phyloP scores from a whole-genome alignment of 495 filamentous ascomycete genomes.

The Glonium stellatum region DNA sequence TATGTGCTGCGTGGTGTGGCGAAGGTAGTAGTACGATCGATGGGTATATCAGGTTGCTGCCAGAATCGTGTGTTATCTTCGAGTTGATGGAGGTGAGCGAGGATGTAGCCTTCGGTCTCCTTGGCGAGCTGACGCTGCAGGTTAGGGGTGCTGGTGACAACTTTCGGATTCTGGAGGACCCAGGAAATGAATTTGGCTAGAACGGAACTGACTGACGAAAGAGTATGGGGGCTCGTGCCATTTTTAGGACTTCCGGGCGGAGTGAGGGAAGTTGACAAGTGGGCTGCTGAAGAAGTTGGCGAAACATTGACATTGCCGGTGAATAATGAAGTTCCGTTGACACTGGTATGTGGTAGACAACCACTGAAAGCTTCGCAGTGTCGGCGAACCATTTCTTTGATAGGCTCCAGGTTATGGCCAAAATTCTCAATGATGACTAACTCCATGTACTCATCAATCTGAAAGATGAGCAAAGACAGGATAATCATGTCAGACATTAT shows the following conservation, averaged over 20 bases:
- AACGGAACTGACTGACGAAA: background rate
- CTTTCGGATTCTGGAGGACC: constrained; percentile 14
- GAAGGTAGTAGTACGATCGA: constrained; percentile 5
- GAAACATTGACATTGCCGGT: background rate
- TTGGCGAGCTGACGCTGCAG: constrained; percentile 13
- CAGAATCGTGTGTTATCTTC: constrained; percentile 10
- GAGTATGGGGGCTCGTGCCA: no score
- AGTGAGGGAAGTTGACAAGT: background rate
- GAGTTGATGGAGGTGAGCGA: constrained; percentile 20
- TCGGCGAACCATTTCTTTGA: no score
- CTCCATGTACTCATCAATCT: constrained; percentile 23
- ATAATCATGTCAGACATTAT: constrained; percentile 23
- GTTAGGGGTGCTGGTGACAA: constrained; percentile 9
- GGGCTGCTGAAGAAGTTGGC: no score
- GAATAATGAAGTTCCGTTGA: background rate
- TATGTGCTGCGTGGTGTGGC: constrained; percentile 13
- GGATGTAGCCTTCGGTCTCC: constrained; percentile 13
- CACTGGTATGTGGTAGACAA: no score
- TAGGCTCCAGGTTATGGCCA: background rate
- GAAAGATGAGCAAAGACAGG: constrained; percentile 22
- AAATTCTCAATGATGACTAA: constrained; percentile 17
- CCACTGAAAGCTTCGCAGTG: no score
- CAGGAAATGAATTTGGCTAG: constrained; percentile 15
- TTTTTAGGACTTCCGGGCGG: no score
- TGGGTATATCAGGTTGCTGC: background rate